A percentile compares a stretch with the other conserved stretches of the same genome.
These are phyloP conservation scores for Lophium mytilinum DNA, from an alignment of 495 filamentous ascomycete species.

Conservation along the genomic window DNA sequence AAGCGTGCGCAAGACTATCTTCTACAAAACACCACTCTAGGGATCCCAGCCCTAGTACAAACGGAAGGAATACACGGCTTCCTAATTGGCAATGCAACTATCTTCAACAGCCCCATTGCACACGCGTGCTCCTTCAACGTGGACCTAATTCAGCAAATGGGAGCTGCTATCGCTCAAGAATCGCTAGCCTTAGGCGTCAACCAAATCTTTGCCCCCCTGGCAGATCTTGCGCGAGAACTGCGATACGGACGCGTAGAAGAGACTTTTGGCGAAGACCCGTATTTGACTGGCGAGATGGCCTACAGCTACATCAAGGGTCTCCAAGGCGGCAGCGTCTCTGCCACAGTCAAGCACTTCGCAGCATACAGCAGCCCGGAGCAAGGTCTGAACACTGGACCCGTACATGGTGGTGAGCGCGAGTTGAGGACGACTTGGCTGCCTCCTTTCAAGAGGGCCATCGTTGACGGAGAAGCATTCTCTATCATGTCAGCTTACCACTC, in stretches of 20 bases:
- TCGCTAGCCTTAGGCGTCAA: constrained; percentile 55
- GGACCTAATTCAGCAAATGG: constrained; percentile 51
- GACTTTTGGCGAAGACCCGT: constrained; percentile 57
- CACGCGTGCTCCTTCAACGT: constrained; percentile 60
- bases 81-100: constrained; percentile 60
- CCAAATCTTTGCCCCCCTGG: constrained; percentile 61
- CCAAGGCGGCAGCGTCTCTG: constrained; percentile 54
- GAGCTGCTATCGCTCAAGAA: constrained; percentile 50
- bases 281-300: constrained; percentile 54
- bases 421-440: constrained; percentile 60
- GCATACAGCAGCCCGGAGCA: constrained; percentile 59
- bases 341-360: constrained; percentile 64
- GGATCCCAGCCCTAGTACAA: constrained; percentile 52
- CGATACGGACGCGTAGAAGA: constrained; percentile 65
- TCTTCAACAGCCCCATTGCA: constrained; percentile 66
- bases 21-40: constrained; percentile 44
- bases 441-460: constrained; percentile 56
- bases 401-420: constrained; percentile 61
- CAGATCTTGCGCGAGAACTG: constrained; percentile 58
- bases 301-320: constrained; percentile 52
- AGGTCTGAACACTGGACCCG: constrained; percentile 59
- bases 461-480: constrained; percentile 56
- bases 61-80: constrained; percentile 65
- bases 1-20: constrained; percentile 57
- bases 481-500: constrained; percentile 64